A percentile compares a stretch with the other conserved stretches of the same genome.
These are phyloP conservation scores for Ramalina peruviana DNA, from an alignment of 495 filamentous ascomycete species.

Conservation along the genomic window DNA sequence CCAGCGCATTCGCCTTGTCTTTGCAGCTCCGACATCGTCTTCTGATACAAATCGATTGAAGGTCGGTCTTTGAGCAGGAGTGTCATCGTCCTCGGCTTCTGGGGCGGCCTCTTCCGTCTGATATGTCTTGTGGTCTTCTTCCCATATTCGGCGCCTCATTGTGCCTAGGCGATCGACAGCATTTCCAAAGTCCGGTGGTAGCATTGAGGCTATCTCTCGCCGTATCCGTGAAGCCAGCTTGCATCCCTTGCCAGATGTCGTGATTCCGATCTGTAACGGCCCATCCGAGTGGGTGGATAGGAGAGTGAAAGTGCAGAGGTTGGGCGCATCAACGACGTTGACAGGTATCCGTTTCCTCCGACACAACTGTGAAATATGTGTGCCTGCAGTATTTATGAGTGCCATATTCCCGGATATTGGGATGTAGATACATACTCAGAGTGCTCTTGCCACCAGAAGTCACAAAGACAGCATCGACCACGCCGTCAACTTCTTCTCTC, in stretches of 20 bases:
- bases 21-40: slow-evolving; percentile 56
- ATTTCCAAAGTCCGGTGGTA: slow-evolving; percentile 69
- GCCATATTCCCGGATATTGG: not conserved
- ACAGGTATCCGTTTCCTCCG: slow-evolving; percentile 71
- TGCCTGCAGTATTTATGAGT: slow-evolving; percentile 24
- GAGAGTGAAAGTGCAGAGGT: slow-evolving; percentile 80
- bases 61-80: slow-evolving; percentile 62
- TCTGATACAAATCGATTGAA: slow-evolving; percentile 76
- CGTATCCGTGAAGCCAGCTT: slow-evolving; percentile 86
- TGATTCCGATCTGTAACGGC: slow-evolving; percentile 87
- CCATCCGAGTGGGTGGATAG: slow-evolving; percentile 82
- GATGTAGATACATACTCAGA: slow-evolving; percentile 27
- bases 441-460: slow-evolving; percentile 45
- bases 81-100: slow-evolving; percentile 67
- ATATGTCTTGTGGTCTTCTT: slow-evolving; percentile 51
- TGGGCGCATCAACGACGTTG: slow-evolving; percentile 80
- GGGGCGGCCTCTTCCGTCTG: slow-evolving; percentile 27
- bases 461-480: slow-evolving; percentile 90
- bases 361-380: slow-evolving; percentile 63
- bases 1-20: slow-evolving; percentile 80
- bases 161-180: slow-evolving; percentile 68
- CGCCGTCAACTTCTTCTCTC: slow-evolving; percentile 57
- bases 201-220: slow-evolving; percentile 65
- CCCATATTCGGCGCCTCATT: slow-evolving; percentile 62
- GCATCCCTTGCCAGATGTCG: slow-evolving; percentile 89